Evolutionary conservation across 129 eudicot species (phyloP), one percentile per base, ranked within the genome.

Genomic region (Mikania micrantha): DNA sequence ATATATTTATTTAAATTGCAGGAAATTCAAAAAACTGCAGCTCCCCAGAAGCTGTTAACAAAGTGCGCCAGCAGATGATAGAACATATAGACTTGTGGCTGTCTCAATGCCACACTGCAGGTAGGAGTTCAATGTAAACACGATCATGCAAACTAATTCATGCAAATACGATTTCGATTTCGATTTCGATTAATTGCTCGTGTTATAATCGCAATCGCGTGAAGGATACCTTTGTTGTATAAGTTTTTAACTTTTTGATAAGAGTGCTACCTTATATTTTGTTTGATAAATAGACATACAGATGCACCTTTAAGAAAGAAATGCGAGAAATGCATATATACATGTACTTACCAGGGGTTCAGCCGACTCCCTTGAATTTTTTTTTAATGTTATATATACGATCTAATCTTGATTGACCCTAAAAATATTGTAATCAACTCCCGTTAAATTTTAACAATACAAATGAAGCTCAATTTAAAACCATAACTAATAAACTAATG

Each of bases 11-110:
- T 24, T 60, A 28, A 24, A 36, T 60, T 61, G 20, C 90, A 93
- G 99, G 99, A 45, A 80, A 77, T 74, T 80, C 89, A 32, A 69
- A 79, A 72, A 82, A 84, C 42, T 94, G 99, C 77, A 83, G 84
- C 73, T 70, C 90, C 11, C 95, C 97, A 15, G 95, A 94, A 31
- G 95, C 93, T 0, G 94, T 94, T 32, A 62, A 81, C 67, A 94
- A 90, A 87, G 97, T 84, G 49, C 80, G 99, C 71, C 85, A 85
- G 61, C 56, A 86, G 67, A 60, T 87, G 49, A 81, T 73, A 34
- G 87, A 77, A 56, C 77, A 84, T 13, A 94, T 94, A 74, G 97
- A 94, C 85, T 74, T 83, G 78, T 89, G 99, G 99, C 71, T 94
- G 73, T 85, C 99, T 48, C 74, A 89, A 74, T 89, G 97, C 77